Evolutionary conservation across 1,284 basidiomycete species (phyloP).

Genomic region (Ustilago cynodontis): DNA sequence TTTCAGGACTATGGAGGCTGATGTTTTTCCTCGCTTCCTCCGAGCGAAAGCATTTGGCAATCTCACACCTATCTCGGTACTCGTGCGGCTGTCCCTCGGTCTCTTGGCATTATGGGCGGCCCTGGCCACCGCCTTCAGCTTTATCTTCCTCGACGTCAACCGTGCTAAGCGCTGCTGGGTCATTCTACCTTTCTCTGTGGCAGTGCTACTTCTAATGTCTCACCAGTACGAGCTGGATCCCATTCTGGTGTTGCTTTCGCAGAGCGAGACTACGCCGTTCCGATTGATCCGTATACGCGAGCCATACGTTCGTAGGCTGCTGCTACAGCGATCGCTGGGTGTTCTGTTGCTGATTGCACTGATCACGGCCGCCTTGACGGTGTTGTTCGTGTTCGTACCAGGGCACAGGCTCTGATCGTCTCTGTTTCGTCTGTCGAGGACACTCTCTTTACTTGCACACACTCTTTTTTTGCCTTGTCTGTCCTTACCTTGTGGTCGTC

Average conservation of each 20-base stretch:
- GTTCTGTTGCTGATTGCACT: slow-evolving; percentile 77
- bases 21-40: slow-evolving; percentile 91
- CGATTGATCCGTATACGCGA: slow-evolving; percentile 88
- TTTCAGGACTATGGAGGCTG: slow-evolving; percentile 95
- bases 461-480: slow-evolving; percentile 26
- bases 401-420: slow-evolving; percentile 79
- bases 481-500: slow-evolving; percentile 8
- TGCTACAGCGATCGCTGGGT: slow-evolving; percentile 87
- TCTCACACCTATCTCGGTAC: slow-evolving; percentile 87
- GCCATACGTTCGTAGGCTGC: slow-evolving; percentile 88
- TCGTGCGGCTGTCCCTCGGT: slow-evolving; percentile 80
- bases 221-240: slow-evolving; percentile 98
- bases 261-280: slow-evolving; percentile 79
- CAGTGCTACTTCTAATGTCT: slow-evolving; percentile 87
- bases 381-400: slow-evolving; percentile 91
- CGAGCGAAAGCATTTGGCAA: slow-evolving; percentile 97
- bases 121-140: slow-evolving; percentile 86
- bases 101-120: slow-evolving; percentile 91
- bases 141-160: slow-evolving; percentile 92
- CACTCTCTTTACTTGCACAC: slow-evolving; percentile 9
- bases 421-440: background rate
- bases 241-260: slow-evolving; percentile 73
- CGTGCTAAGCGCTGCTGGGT: slow-evolving; percentile 94
- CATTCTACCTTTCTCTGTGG: slow-evolving; percentile 92
- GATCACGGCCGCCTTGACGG: slow-evolving; percentile 80